Evolutionary conservation across 2,329 filamentous ascomycete species (phyloP).

Genomic region (Colletotrichum simmondsii): DNA sequence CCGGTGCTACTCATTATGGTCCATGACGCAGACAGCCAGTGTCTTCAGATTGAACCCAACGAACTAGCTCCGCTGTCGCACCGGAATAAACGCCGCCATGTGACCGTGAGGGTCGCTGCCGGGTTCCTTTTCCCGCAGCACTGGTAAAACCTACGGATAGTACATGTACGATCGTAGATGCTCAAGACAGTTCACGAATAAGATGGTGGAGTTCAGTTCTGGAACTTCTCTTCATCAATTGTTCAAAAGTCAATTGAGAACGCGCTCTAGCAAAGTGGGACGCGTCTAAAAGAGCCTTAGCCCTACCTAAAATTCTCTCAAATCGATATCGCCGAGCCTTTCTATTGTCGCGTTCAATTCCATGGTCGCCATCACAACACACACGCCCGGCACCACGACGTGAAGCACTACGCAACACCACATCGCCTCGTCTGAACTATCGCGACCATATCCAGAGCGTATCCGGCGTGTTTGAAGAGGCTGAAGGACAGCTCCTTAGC

Average conservation of each 20-base stretch:
- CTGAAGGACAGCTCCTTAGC: neutral
- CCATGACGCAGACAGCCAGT: conserved; percentile 5
- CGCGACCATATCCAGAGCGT: neutral
- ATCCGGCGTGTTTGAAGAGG: neutral
- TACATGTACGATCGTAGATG: too few relatives aligned
- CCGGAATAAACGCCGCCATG: neutral
- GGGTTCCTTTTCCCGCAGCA: neutral
- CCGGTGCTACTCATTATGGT: neutral
- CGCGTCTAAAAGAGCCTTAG: conserved; percentile 17
- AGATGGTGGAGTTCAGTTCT: too few relatives aligned
- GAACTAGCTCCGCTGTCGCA: neutral
- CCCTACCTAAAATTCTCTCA: neutral
- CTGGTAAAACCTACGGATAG: neutral
- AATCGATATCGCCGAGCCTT: conserved; percentile 9
- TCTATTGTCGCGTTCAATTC: too few relatives aligned
- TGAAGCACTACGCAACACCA: too few relatives aligned
- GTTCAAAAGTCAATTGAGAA: neutral
- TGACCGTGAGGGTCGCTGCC: neutral
- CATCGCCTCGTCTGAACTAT: too few relatives aligned
- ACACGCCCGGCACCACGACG: neutral
- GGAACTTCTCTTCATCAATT: neutral
- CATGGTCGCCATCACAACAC: neutral
- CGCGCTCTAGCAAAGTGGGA: conserved; percentile 21
- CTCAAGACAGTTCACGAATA: too few relatives aligned
- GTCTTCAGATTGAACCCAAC: neutral